Evolutionary conservation across 164 flowering plant genomes (phyloP).

Genomic region (Piper longum): DNA sequence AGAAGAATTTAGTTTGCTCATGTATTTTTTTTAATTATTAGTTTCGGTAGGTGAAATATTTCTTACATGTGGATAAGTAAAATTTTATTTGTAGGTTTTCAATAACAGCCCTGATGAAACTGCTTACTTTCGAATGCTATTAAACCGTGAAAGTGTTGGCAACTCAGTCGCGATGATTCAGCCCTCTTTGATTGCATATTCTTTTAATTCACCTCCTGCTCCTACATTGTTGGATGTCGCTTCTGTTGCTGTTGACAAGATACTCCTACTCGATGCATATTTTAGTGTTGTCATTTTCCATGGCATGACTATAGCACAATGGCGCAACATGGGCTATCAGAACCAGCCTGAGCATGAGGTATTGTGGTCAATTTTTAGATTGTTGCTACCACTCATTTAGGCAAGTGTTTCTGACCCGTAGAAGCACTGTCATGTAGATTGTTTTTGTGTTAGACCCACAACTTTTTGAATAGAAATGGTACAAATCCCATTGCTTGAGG

Average conservation of each 20-base stretch:
- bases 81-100: constrained; percentile 47
- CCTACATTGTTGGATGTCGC: constrained; percentile 90
- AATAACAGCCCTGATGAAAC: constrained; percentile 99
- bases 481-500: background rate
- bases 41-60: too few species aligned
- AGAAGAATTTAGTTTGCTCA: too few species aligned
- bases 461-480: background rate
- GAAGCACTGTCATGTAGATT: background rate
- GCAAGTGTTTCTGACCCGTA: background rate
- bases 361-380: background rate
- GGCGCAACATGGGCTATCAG: constrained; percentile 95
- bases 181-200: constrained; percentile 79
- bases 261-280: constrained; percentile 78
- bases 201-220: constrained; percentile 54
- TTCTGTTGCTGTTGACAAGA: constrained; percentile 74
- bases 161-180: constrained; percentile 96
- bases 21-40: too few species aligned
- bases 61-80: too few species aligned
- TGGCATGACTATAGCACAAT: constrained; percentile 93
- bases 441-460: background rate
- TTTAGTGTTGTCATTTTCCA: constrained; percentile 89
- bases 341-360: constrained; percentile 86
- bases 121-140: constrained; percentile 87
- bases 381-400: too few species aligned
- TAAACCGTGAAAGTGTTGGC: constrained; percentile 66